Evolutionary conservation across 225 moss, liverwort and hornwort species (phyloP), one percentile per base, ranked within the genome.

Genomic region (Rhytidiadelphus loreus): DNA sequence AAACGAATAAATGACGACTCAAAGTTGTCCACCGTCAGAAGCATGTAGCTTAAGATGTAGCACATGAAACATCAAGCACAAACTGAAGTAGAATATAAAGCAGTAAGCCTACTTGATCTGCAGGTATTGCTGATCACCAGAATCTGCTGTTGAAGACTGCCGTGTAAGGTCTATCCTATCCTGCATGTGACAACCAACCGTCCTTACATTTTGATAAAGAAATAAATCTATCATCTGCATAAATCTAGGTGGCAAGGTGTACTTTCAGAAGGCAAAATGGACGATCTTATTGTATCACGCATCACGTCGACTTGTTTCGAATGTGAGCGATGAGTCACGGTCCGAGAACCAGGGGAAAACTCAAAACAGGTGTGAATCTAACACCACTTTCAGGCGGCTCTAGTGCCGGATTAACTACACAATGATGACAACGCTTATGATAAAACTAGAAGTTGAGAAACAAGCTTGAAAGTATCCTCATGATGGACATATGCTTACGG

Each of bases 71-170:
- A 89, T 82, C 77, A 82, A 83, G 71, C 53, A 73, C 73, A 80
- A 83, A 62, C 74, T 76, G 83, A 86, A 57, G 68, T 41, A 69
- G 66, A 60, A 57, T 30, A 76, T 57, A 69, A 86, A 86, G 75
- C 56, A 75, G 68, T 60, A 80, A 80, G 79, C 94, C 48, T 93
- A 97, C 95, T 88, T 96, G 82, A 85, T 88, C 83, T 86, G 81
- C 50, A 86, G 80, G 87, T 92, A 92, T 82, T 90, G 69, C 89
- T 90, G 91, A 66, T 91, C 91, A 90, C 91, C 84, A 77, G 90
- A 85, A 87, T 93, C 89, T 91, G 90, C 90, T 88, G 73, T 68
- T 88, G 93, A 93, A 75, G 92, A 69, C 57, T 91, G 81, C 66
- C 82, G 86, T 28, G 85, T 71, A 85, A 84, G 88, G 90, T 93